These are phyloP conservation scores for Pyrrhoderma lamaoense DNA, from an alignment of 1,284 basidiomycete genomes.

Conservation along the genomic window DNA sequence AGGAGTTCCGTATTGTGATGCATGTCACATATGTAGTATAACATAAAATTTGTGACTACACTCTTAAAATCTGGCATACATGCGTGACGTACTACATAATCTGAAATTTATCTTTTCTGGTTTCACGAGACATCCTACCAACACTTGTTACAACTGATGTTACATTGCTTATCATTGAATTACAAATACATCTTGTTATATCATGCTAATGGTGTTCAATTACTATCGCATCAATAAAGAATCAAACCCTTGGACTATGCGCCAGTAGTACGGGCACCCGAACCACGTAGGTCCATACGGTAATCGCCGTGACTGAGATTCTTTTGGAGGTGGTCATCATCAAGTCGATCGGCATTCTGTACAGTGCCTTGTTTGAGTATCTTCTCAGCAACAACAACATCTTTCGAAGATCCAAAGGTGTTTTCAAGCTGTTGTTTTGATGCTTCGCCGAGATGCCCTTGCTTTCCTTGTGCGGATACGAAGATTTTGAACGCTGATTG, in stretches of 20 bases:
- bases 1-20: too few species aligned
- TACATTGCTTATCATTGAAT: not conserved
- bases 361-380: conserved; percentile 57
- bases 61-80: too few species aligned
- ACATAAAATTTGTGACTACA: too few species aligned
- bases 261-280: conserved; percentile 28
- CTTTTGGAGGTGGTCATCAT: conserved; percentile 19
- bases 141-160: too few species aligned
- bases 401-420: conserved; percentile 57
- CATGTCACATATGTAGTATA: too few species aligned
- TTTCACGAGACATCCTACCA: too few species aligned
- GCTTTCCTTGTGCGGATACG: conserved; percentile 59
- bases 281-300: conserved; percentile 17
- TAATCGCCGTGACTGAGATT: conserved; percentile 8
- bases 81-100: too few species aligned
- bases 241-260: conserved; percentile 13
- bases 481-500: conserved; percentile 38
- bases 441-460: conserved; percentile 60
- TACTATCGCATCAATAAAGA: not conserved
- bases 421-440: conserved; percentile 75
- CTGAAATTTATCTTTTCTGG: too few species aligned
- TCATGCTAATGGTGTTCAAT: not conserved
- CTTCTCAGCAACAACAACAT: conserved; percentile 50
- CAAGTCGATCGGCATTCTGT: conserved; percentile 43
- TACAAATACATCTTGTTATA: conserved; percentile 12